Percentiles rank a stretch among this genome's conserved stretches.
These are phyloP conservation scores for Epichloe baconii DNA, from an alignment of 2,329 filamentous ascomycete species.

Conservation along the genomic window DNA sequence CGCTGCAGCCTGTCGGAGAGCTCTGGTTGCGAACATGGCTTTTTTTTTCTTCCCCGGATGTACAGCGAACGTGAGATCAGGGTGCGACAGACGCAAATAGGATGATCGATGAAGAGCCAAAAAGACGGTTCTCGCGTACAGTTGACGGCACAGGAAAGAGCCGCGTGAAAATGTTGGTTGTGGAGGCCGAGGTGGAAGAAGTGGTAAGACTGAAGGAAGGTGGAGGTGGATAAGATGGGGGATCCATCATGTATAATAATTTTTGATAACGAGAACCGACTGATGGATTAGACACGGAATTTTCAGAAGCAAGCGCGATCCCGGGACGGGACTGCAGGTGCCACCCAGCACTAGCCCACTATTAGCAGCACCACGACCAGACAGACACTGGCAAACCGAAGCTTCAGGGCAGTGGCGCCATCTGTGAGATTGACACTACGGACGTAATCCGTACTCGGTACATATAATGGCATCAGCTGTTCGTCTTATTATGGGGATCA, in stretches of 20 bases:
- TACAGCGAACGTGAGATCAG: background rate
- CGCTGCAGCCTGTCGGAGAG: constrained; percentile 44
- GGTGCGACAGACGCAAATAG: background rate
- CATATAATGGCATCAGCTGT: background rate
- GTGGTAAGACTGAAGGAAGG: background rate
- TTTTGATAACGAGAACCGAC: background rate
- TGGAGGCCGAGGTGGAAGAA: background rate
- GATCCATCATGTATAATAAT: constrained; percentile 1
- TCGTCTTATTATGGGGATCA: background rate
- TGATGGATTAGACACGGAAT: background rate
- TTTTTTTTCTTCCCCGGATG: background rate
- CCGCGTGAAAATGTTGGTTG: background rate
- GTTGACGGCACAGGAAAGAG: background rate
- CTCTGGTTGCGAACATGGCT: constrained; percentile 41
- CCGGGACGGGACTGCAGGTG: background rate
- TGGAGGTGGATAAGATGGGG: background rate
- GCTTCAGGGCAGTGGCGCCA: no score
- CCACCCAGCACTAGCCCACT: background rate
- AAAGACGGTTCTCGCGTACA: background rate
- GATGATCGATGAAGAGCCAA: no score
- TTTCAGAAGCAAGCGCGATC: background rate
- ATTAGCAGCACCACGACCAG: background rate
- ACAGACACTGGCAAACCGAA: background rate
- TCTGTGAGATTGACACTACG: no score
- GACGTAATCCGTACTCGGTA: no score